These are phyloP conservation scores for Kodamaea neixiangensis DNA, from an alignment of 805 yeast genomes.

Conservation along the genomic window DNA sequence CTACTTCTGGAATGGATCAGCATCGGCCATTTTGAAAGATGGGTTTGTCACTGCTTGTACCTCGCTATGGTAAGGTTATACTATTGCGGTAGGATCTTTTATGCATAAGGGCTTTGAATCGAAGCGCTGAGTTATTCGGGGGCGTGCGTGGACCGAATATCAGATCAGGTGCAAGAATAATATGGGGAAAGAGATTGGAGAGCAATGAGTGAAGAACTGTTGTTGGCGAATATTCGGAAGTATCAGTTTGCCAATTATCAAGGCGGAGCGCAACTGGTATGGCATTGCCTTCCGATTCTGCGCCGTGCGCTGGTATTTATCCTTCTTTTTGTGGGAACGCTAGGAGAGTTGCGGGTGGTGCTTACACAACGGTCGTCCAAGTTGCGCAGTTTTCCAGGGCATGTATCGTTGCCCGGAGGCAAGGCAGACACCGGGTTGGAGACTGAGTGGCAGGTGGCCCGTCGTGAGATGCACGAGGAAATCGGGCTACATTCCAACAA, in stretches of 20 bases:
- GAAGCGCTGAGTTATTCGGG: too few species aligned
- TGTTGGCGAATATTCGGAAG: slow-evolving; percentile 33
- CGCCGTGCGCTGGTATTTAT: slow-evolving; percentile 82
- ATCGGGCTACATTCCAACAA: slow-evolving; percentile 67
- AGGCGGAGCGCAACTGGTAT: slow-evolving; percentile 39
- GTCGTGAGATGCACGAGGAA: slow-evolving; percentile 87
- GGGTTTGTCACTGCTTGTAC: too few species aligned
- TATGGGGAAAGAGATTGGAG: not conserved
- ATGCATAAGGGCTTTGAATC: too few species aligned
- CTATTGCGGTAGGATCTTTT: too few species aligned
- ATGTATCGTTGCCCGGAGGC: slow-evolving; percentile 93
- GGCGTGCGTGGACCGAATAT: too few species aligned
- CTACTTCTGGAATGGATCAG: too few species aligned
- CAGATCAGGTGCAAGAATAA: too few species aligned
- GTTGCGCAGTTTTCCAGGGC: slow-evolving; percentile 79
- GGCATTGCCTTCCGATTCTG: slow-evolving; percentile 64
- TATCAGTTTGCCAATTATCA: slow-evolving; percentile 37
- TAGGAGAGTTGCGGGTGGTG: slow-evolving; percentile 75
- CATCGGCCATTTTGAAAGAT: too few species aligned
- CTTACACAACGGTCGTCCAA: slow-evolving; percentile 75
- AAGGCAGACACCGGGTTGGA: slow-evolving; percentile 74
- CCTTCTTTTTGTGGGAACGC: slow-evolving; percentile 67
- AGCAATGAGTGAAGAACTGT: slow-evolving; percentile 18
- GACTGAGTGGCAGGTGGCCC: slow-evolving; percentile 67
- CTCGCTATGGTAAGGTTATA: too few species aligned